phyloP scores from a whole-genome alignment of 805 yeast species.

The Lachancea sp. region DNA sequence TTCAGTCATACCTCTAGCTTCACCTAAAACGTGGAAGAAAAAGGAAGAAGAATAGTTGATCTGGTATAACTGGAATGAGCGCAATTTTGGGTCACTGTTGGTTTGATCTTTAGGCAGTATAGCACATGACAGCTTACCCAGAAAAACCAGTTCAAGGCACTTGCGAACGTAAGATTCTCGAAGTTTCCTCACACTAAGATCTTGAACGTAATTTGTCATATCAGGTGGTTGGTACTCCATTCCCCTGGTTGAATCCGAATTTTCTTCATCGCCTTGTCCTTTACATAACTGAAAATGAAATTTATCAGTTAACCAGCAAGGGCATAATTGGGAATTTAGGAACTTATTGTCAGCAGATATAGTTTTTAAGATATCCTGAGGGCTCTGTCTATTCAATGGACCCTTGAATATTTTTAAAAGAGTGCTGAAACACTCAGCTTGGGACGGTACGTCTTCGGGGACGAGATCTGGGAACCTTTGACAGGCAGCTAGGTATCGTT shows the following conservation, averaged over 20 bases:
- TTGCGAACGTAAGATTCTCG: slow-evolving; percentile 51
- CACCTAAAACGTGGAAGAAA: slow-evolving; percentile 31
- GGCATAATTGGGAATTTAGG: slow-evolving; percentile 52
- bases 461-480: slow-evolving; percentile 23
- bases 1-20: slow-evolving; percentile 22
- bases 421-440: slow-evolving; percentile 53
- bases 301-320: slow-evolving; percentile 43
- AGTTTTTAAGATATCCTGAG: slow-evolving; percentile 45
- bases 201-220: slow-evolving; percentile 30
- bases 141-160: slow-evolving; percentile 45
- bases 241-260: slow-evolving; percentile 9
- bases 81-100: slow-evolving; percentile 14
- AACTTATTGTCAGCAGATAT: slow-evolving; percentile 47
- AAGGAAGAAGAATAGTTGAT: slow-evolving; percentile 23
- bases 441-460: slow-evolving; percentile 39
- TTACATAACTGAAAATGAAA: slow-evolving; percentile 39
- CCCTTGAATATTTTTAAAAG: slow-evolving; percentile 60
- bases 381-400: slow-evolving; percentile 44
- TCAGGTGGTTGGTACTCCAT: slow-evolving; percentile 44
- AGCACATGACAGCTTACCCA: slow-evolving; percentile 34
- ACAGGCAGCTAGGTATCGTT: slow-evolving; percentile 41
- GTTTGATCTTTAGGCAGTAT: slow-evolving; percentile 11
- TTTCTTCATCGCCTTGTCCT: slow-evolving; percentile 24
- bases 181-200: slow-evolving; percentile 28
- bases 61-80: slow-evolving; percentile 27